Evolutionary conservation across 176 grass and related monocot species (phyloP).

Genomic region (Phyllostachys edulis): DNA sequence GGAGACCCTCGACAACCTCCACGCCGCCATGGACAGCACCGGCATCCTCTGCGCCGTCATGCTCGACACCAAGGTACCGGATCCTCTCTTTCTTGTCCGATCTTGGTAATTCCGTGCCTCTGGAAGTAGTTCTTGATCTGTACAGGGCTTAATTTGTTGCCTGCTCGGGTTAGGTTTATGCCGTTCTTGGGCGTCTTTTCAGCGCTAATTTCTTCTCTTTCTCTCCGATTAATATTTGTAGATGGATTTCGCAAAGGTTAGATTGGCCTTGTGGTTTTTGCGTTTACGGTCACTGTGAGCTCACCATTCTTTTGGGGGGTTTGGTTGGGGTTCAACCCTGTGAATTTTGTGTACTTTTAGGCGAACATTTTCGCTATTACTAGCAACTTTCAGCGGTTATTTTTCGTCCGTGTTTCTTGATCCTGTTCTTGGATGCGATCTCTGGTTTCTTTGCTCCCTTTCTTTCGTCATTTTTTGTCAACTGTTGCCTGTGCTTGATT

Average conservation of each 20-base stretch:
- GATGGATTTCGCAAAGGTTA: not conserved
- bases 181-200: not conserved
- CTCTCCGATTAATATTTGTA: not conserved
- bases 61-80: conserved; percentile 80
- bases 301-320: not conserved
- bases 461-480: not conserved
- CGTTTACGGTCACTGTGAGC: not conserved
- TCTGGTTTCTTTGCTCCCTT: not conserved
- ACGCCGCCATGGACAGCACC: conserved; percentile 64
- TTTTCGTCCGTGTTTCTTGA: not conserved
- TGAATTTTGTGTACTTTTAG: not conserved
- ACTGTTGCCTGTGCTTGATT: not conserved
- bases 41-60: conserved; percentile 96
- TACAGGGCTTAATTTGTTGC: not conserved
- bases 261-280: not conserved
- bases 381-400: not conserved
- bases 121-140: not conserved
- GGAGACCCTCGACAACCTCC: conserved; percentile 88
- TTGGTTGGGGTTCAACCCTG: not conserved
- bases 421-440: conserved; percentile 11
- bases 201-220: not conserved
- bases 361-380: not conserved
- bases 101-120: not conserved
- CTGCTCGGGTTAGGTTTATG: not conserved
- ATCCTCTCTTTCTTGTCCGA: not conserved